Evolutionary conservation across 2,329 filamentous ascomycete species (phyloP), one percentile per base, ranked within the genome.

Genomic region (Diaporthe amygdali): DNA sequence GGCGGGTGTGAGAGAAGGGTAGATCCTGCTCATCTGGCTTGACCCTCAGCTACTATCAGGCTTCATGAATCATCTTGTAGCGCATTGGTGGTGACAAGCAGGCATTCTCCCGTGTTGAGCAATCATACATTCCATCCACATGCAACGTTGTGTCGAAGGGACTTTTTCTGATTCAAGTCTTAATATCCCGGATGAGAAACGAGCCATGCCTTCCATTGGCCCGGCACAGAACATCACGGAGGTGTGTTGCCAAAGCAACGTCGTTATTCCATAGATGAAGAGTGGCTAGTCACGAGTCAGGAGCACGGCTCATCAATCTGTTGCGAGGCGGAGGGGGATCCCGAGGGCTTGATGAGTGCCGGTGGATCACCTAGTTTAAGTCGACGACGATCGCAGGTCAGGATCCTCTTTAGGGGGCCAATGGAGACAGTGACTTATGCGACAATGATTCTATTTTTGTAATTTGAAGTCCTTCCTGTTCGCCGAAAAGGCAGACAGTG

Each of bases 401-500:
- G 59, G 59, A 49, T 64, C 59, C 59, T 64, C 59, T 49, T 64
- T 47, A 49, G 59, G 59, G 59, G 59, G 59, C 22, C 0, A 34
- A 37, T 49, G 59, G 44, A 37, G 44, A 64, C n/a, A 2, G 14
- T 30, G 55, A 30, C 17, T 14, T 49, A 6, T 49, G 20, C 3
- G 59, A 37, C 22, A 37, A n/a, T 41, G 30, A 20, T 37, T 49
- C 59, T 64, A 64, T 64, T 64, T 64, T 64, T 64, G 10, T 37
- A 49, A 49, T 2, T 8, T 3, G n/a, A 1, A 5, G 3, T 17
- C 30, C 30, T 25, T 49, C 9, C n/a, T 64, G 7, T 27, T 20
- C 5, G 17, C 14, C 20, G 27, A 34, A 27, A 34, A 47, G 22
- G 59, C 17, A 27, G 41, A 41, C 30, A 49, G 34, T 30, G 7